These are phyloP conservation scores for Lipomyces lipofer DNA, from an alignment of 805 yeast species.

Conservation along the genomic window DNA sequence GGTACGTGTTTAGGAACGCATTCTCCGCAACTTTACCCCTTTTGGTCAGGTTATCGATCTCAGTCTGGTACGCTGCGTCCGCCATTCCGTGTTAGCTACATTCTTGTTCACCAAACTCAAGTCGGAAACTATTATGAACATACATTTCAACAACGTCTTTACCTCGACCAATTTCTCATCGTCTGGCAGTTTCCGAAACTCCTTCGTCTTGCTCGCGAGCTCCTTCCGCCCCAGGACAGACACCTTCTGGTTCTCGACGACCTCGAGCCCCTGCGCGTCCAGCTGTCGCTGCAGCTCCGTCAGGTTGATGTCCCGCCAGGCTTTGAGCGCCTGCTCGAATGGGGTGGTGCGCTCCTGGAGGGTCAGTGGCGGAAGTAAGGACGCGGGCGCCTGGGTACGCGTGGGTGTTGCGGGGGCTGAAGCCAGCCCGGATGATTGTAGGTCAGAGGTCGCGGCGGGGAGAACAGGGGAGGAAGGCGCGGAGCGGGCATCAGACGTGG, in stretches of 20 bases:
- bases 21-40: slow-evolving; percentile 74
- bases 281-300: slow-evolving; percentile 67
- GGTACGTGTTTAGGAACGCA: slow-evolving; percentile 71
- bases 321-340: slow-evolving; percentile 32
- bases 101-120: neutral
- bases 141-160: slow-evolving; percentile 59
- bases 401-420: neutral
- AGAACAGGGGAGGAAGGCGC: neutral
- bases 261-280: slow-evolving; percentile 71
- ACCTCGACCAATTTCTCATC: slow-evolving; percentile 65
- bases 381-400: too few relatives aligned
- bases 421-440: neutral
- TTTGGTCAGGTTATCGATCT: slow-evolving; percentile 77
- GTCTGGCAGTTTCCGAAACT: slow-evolving; percentile 70
- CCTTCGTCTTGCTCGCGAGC: slow-evolving; percentile 82
- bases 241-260: slow-evolving; percentile 66
- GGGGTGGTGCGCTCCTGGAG: slow-evolving; percentile 26
- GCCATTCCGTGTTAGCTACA: neutral
- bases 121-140: neutral
- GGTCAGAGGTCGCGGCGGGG: neutral
- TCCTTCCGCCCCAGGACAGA: slow-evolving; percentile 72
- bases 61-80: slow-evolving; percentile 67
- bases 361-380: slow-evolving; percentile 2
- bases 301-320: slow-evolving; percentile 56
- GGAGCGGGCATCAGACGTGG: too few relatives aligned